Conservation (phyloP, 129 eudicot genomes). For the Chrysanthemum lavandulifolium region DNA sequence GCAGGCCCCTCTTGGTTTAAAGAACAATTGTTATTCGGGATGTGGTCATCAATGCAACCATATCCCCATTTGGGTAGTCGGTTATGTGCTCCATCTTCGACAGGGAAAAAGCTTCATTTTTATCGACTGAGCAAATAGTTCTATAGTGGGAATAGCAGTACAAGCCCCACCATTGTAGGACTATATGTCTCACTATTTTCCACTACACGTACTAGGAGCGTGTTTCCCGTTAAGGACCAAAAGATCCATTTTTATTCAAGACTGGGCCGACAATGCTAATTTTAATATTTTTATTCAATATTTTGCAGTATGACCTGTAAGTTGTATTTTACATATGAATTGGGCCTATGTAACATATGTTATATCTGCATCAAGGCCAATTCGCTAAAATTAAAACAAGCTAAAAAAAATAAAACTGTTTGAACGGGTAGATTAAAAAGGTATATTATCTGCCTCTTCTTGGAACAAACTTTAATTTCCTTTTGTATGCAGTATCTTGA, state of each 20-base stretch:
- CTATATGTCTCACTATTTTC: constrained; percentile 13
- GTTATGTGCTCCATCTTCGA: constrained; percentile 24
- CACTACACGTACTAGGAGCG: constrained; percentile 11
- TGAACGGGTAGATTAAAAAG: too few species aligned
- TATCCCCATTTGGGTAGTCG: constrained; percentile 26
- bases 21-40: constrained; percentile 10
- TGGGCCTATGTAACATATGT: too few species aligned
- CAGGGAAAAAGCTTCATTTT: constrained; percentile 15
- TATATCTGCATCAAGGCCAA: too few species aligned
- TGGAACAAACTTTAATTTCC: background rate
- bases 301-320: too few species aligned
- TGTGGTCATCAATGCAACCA: constrained; percentile 14
- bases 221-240: constrained; percentile 8
- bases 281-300: background rate
- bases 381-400: too few species aligned
- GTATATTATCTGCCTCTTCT: background rate
- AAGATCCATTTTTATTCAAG: constrained; percentile 1
- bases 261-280: background rate
- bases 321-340: too few species aligned
- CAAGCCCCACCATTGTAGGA: constrained; percentile 21
- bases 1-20: background rate
- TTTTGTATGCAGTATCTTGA: constrained; percentile 62
- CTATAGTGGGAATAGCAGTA: constrained; percentile 16
- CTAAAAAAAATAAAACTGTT: too few species aligned
- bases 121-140: constrained; percentile 23